Conservation (phyloP, 2,329 filamentous ascomycete genomes). For the Fusarium paranaense region DNA sequence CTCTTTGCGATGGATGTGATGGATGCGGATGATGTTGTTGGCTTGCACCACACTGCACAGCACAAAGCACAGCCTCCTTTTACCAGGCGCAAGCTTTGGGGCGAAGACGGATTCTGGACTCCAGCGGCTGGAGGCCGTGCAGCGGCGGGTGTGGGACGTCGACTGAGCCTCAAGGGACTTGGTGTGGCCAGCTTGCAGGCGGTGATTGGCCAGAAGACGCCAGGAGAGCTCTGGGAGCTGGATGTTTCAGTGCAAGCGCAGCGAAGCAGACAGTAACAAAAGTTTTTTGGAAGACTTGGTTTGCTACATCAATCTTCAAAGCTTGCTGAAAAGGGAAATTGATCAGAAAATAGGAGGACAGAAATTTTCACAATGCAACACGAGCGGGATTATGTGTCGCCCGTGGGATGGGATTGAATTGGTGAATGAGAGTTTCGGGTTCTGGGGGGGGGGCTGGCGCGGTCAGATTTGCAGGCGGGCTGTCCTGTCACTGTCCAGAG, state of each 20-base stretch:
- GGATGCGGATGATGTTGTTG: slow-evolving; percentile 14
- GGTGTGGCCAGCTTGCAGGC: slow-evolving; percentile 44
- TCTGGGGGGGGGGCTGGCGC: slow-evolving; percentile 17
- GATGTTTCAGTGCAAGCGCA: slow-evolving; percentile 15
- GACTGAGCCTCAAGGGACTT: slow-evolving; percentile 40
- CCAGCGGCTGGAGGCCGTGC: slow-evolving; percentile 35
- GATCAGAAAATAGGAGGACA: not conserved
- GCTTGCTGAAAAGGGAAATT: not conserved
- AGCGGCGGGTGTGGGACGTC: slow-evolving; percentile 31
- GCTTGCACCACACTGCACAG: slow-evolving; percentile 7
- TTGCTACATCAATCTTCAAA: not conserved
- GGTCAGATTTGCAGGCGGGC: slow-evolving; percentile 21
- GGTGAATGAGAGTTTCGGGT: not conserved
- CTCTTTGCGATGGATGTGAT: slow-evolving; percentile 16
- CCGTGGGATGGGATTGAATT: not conserved
- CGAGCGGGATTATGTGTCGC: slow-evolving; percentile 2
- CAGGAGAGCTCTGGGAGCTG: slow-evolving; percentile 9
- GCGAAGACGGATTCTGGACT: slow-evolving; percentile 17
- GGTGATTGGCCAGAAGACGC: slow-evolving; percentile 36
- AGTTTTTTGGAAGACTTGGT: not conserved
- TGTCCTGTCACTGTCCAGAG: not conserved
- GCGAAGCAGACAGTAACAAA: not conserved
- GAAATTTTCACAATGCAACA: slow-evolving; percentile 10
- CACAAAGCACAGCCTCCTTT: slow-evolving; percentile 39
- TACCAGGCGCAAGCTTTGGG: slow-evolving; percentile 13